Conservation (phyloP, 495 filamentous ascomycete genomes). For the Neurospora hispaniola region DNA sequence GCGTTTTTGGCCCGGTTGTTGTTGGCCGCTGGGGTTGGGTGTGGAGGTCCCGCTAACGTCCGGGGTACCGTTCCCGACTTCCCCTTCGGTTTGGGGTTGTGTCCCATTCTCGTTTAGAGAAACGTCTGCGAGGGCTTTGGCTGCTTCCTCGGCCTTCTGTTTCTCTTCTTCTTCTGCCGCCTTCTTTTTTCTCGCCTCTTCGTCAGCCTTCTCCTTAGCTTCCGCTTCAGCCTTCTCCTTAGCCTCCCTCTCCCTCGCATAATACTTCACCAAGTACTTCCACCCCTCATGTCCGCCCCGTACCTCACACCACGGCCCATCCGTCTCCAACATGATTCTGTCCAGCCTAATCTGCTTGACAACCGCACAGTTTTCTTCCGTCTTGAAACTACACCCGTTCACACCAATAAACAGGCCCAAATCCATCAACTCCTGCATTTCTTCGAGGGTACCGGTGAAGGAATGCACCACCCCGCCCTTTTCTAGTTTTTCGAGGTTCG, state of each 20-base stretch:
- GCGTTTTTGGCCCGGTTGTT: neutral
- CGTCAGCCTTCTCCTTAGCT: neutral
- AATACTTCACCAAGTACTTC: slow-evolving; percentile 36
- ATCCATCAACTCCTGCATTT: slow-evolving; percentile 66
- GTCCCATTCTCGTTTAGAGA: neutral
- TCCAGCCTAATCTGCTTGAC: slow-evolving; percentile 65
- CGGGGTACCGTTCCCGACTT: neutral
- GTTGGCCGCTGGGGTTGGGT: neutral
- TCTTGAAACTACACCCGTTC: slow-evolving; percentile 91
- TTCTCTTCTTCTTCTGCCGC: neutral
- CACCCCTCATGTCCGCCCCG: slow-evolving; percentile 53
- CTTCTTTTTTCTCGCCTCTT: neutral
- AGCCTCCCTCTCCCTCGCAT: slow-evolving; percentile 1
- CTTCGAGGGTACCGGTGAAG: slow-evolving; percentile 77
- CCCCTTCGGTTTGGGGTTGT: neutral
- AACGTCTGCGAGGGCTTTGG: neutral
- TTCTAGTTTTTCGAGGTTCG: slow-evolving; percentile 44
- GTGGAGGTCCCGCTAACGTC: neutral
- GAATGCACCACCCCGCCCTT: slow-evolving; percentile 76
- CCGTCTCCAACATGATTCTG: slow-evolving; percentile 79
- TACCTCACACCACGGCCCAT: slow-evolving; percentile 83
- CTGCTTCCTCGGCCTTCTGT: too few species aligned
- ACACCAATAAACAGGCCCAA: slow-evolving; percentile 75
- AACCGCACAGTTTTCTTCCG: slow-evolving; percentile 74
- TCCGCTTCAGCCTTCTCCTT: neutral